Percentiles rank a stretch among this genome's conserved stretches.
Evolutionary conservation across 192 early-diverging fungal species (phyloP).

Genomic region (Backusella sp.): DNA sequence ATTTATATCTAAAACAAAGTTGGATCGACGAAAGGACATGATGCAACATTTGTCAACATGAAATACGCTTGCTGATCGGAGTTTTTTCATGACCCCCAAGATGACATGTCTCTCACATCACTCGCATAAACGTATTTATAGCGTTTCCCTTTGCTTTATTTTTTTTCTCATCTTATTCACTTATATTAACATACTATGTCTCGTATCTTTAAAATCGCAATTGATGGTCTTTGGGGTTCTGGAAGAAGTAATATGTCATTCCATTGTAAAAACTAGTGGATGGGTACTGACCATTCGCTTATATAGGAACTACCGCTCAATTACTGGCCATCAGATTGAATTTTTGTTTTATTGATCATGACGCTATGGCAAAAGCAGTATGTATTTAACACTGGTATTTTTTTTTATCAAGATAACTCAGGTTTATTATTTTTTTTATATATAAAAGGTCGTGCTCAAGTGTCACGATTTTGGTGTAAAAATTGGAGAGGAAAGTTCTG

Average conservation of each 20-base stretch:
- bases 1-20: no score
- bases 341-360: constrained; percentile 77
- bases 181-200: constrained; percentile 23
- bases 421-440: no score
- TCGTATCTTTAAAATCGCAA: constrained; percentile 61
- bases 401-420: no score
- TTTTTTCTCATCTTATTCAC: background rate
- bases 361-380: constrained; percentile 62
- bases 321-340: constrained; percentile 60
- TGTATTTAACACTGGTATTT: background rate
- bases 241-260: constrained; percentile 63
- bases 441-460: constrained; percentile 31
- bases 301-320: constrained; percentile 63
- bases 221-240: constrained; percentile 80
- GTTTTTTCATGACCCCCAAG: background rate
- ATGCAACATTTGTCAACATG: background rate
- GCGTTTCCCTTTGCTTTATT: background rate
- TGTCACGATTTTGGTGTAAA: constrained; percentile 37
- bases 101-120: constrained; percentile 5
- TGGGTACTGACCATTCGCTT: background rate
- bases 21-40: background rate
- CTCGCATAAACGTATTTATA: background rate
- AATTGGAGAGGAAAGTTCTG: constrained; percentile 37
- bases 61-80: background rate
- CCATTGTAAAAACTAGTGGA: no score